Evolutionary conservation across 2,329 filamentous ascomycete species (phyloP), one percentile per base, ranked within the genome.

Genomic region (Fusarium miscanthi): DNA sequence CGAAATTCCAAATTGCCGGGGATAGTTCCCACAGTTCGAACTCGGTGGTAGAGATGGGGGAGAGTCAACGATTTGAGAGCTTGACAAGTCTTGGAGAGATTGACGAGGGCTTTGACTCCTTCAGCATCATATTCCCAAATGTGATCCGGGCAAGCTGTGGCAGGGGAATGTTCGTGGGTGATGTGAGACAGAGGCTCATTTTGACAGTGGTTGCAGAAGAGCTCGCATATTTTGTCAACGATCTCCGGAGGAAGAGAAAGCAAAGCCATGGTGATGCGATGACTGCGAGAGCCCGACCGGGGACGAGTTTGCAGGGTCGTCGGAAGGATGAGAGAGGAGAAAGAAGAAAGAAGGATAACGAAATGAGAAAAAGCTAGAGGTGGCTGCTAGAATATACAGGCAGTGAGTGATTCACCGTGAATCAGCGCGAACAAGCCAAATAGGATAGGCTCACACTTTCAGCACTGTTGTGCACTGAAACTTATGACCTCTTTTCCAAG

Each of bases 281-380:
- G 31, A 6, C 12, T 11, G 16, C 0, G 8, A 51, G 8, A n/a
- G n/a, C 7, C 9, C 11, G 7, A 14, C 11, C 4, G 46, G 0
- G 30, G 11, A 33, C 2, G 48, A 51, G 21, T 35, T 51, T 35
- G 27, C 27, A 30, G 27, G 9, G 27, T 30, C 31, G 31, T 12
- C 31, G 31, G 31, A 8, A 8, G 3, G 31, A 12, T 19, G n/a
- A 35, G 30, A 19, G n/a, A 33, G 13, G 45, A 48, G 27, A n/a
- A 8, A 11, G 27, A n/a, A 8, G 27, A n/a, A 8, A 11, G 27
- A n/a, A 8, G 23, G 23, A 11, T 27, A 46, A 2, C 5, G 11
- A 48, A 30, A 16, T n/a, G 19, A 17, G 27, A 17, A 8, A 6
- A 25, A 25, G 23, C 23, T 25, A 25, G 30, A 31, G 11, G 11